Percentiles rank a stretch among this genome's conserved stretches.
Evolutionary conservation across 2,329 filamentous ascomycete species (phyloP).

Genomic region (Diaporthe aspalathi): DNA sequence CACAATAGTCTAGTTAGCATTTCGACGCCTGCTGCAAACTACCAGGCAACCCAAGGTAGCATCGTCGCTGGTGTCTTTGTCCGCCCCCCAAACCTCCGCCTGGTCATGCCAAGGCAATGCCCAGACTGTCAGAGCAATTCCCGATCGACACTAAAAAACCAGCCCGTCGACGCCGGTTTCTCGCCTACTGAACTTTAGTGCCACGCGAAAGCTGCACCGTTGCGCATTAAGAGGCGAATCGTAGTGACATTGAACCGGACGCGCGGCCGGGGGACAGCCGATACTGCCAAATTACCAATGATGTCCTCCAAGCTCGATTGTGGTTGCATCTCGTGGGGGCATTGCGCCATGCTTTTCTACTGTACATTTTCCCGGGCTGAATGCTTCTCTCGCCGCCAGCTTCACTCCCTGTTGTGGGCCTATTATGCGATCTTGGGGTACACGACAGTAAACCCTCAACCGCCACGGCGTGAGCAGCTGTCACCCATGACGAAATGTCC

Average conservation of each 20-base stretch:
- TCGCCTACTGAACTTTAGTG: not conserved
- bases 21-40: too few species aligned
- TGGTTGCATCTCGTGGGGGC: not conserved
- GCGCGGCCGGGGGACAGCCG: not conserved
- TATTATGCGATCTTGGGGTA: not conserved
- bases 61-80: not conserved
- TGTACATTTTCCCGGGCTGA: not conserved
- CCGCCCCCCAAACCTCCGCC: not conserved
- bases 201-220: not conserved
- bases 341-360: not conserved
- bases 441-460: not conserved
- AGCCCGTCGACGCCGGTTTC: not conserved
- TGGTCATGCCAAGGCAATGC: not conserved
- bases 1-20: not conserved
- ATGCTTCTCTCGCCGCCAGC: not conserved
- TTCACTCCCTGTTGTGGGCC: not conserved
- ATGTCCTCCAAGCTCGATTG: not conserved
- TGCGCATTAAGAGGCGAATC: not conserved
- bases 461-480: too few species aligned
- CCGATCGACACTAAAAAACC: constrained; percentile 9
- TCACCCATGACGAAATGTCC: not conserved
- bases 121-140: constrained; percentile 3
- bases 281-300: not conserved
- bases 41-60: too few species aligned
- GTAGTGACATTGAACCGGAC: not conserved